A percentile compares a stretch with the other conserved stretches of the same genome.
Evolutionary conservation across 345 rosid species (phyloP).

Genomic region (Pistacia atlantica): DNA sequence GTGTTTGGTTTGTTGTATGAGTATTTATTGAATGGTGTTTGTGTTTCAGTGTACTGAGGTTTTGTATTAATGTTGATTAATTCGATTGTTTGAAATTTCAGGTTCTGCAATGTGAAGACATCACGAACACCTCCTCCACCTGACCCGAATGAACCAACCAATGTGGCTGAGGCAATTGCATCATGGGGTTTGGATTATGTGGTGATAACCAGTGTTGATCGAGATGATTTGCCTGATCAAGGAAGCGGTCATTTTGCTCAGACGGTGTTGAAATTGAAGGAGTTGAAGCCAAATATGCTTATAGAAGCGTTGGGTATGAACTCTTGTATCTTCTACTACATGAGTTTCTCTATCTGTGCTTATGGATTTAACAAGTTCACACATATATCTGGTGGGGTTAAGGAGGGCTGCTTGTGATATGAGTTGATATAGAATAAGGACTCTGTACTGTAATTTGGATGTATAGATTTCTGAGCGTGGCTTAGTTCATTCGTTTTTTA

Average conservation of each 20-base stretch:
- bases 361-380: not conserved
- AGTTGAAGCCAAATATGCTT: conserved; percentile 78
- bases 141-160: conserved; percentile 82
- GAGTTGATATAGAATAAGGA: not conserved
- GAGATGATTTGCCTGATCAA: conserved; percentile 88
- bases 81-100: conserved; percentile 17
- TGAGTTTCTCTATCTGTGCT: not conserved
- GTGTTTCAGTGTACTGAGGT: not conserved
- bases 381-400: not conserved
- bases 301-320: conserved; percentile 90
- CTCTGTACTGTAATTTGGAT: not conserved
- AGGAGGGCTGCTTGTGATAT: not conserved
- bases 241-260: conserved; percentile 83
- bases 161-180: conserved; percentile 96
- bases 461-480: not conserved
- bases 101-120: conserved; percentile 96
- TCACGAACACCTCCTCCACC: conserved; percentile 95
- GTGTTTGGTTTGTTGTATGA: not conserved
- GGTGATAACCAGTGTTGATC: conserved; percentile 89
- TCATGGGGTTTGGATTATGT: conserved; percentile 96
- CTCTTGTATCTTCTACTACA: not conserved
- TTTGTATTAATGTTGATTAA: conserved; percentile 1
- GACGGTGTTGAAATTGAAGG: conserved; percentile 80
- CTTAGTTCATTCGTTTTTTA: not conserved
- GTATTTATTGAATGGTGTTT: no score